Evolutionary conservation across 148 eudicot species (phyloP).

Genomic region (Vaccinium macrocarpon): DNA sequence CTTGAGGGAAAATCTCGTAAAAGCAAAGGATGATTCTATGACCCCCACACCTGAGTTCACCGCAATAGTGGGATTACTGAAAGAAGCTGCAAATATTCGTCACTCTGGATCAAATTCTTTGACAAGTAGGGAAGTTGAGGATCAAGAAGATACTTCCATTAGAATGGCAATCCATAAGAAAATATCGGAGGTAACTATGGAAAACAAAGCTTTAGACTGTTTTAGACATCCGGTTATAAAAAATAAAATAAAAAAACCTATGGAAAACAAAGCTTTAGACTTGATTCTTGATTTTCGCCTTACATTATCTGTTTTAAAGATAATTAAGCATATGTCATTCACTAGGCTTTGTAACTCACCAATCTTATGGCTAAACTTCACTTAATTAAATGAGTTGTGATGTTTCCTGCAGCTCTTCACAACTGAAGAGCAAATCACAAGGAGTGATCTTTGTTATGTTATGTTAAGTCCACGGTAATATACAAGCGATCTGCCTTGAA

Average conservation of each 20-base stretch:
- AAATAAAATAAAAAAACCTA: too few species aligned
- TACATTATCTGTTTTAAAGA: background rate
- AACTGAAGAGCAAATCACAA: background rate
- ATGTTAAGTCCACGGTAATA: too few species aligned
- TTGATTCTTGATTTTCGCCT: background rate
- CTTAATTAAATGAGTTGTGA: background rate
- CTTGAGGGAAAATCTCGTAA: background rate
- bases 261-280: background rate
- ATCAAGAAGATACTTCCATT: background rate
- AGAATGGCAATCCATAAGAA: conserved; percentile 3
- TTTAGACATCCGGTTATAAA: too few species aligned
- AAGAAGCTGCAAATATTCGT: background rate
- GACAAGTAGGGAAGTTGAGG: background rate
- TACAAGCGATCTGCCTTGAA: background rate
- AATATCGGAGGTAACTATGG: background rate
- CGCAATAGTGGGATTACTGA: background rate
- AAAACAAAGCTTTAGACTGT: background rate
- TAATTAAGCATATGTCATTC: background rate
- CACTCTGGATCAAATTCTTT: background rate
- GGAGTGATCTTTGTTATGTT: background rate
- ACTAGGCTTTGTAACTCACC: background rate
- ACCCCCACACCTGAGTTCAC: background rate
- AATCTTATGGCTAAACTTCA: background rate
- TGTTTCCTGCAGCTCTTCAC: conserved; percentile 5
- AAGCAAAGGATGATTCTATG: background rate